Conservation (phyloP, 257 asterid genomes). For the Solanum medicagineum region DNA sequence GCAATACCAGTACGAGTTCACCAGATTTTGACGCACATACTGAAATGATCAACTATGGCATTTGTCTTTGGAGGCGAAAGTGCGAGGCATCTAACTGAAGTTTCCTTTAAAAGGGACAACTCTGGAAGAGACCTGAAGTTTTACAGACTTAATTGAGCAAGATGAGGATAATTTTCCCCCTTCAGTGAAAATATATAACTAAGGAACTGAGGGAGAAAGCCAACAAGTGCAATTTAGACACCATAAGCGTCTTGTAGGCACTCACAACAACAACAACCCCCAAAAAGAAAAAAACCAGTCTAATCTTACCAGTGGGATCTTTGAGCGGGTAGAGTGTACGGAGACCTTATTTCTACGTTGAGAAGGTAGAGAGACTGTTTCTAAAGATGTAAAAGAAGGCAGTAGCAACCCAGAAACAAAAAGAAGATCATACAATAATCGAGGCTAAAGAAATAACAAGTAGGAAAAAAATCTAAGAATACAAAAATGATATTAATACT, state of each 20-base stretch:
- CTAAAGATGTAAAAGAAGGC: too few species aligned
- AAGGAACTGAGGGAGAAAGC: not conserved
- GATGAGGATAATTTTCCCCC: not conserved
- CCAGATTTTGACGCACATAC: constrained; percentile 61
- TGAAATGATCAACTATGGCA: constrained; percentile 24
- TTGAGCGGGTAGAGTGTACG: not conserved
- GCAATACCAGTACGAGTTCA: constrained; percentile 57
- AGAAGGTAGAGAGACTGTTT: not conserved
- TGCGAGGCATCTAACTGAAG: constrained; percentile 52
- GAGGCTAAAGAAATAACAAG: too few species aligned
- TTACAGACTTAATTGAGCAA: not conserved
- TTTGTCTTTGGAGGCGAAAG: constrained; percentile 39
- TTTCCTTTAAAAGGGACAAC: constrained; percentile 66
- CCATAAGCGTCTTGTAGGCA: not conserved
- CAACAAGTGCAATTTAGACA: not conserved
- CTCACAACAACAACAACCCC: not conserved
- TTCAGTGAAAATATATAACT: not conserved
- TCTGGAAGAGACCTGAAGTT: constrained; percentile 82
- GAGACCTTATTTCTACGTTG: not conserved
- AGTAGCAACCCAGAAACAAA: too few species aligned
- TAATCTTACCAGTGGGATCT: not conserved
- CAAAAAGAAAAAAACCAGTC: not conserved
- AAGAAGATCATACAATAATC: too few species aligned
- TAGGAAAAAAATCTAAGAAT: too few species aligned
- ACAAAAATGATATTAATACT: too few species aligned